phyloP scores from a whole-genome alignment of 495 filamentous ascomycete species.

The Penicillium diatomitis region DNA sequence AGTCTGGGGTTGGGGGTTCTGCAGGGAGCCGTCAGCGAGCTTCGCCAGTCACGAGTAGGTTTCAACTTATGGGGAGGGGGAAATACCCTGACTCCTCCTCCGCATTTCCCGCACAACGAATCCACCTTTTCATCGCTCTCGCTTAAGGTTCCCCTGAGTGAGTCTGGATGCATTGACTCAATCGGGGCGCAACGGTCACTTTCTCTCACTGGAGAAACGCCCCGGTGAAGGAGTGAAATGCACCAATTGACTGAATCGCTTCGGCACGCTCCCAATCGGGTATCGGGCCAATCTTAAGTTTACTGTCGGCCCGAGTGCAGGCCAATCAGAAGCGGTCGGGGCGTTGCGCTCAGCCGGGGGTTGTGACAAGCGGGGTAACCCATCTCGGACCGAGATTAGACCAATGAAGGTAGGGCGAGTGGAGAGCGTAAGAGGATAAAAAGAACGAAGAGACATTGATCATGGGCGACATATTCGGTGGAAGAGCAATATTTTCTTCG shows the following conservation, averaged over 20 bases:
- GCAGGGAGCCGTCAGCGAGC: too few species aligned
- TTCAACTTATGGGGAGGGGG: background rate
- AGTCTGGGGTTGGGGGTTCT: too few species aligned
- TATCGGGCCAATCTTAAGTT: background rate
- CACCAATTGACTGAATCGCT: background rate
- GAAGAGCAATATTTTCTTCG: too few species aligned
- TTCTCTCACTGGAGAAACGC: too few species aligned
- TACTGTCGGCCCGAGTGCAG: background rate
- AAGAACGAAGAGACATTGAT: background rate
- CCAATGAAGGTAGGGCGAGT: conserved; percentile 1
- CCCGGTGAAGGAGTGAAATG: background rate
- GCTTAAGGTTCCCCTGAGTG: too few species aligned
- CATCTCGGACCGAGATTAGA: conserved; percentile 6
- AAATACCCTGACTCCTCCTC: background rate
- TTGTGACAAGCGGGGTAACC: conserved; percentile 3
- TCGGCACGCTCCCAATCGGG: background rate
- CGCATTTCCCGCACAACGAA: too few species aligned
- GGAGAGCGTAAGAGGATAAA: conserved; percentile 1
- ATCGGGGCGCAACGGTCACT: too few species aligned
- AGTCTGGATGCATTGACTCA: too few species aligned
- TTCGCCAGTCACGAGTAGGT: too few species aligned
- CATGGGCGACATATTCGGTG: too few species aligned
- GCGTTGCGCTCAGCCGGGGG: background rate
- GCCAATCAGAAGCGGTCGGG: background rate
- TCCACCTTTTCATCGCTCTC: too few species aligned